A percentile compares a stretch with the other conserved stretches of the same genome.
phyloP scores from a whole-genome alignment of 345 rosid genomes.

The sweet orange (Citrus sinensis) region DNA sequence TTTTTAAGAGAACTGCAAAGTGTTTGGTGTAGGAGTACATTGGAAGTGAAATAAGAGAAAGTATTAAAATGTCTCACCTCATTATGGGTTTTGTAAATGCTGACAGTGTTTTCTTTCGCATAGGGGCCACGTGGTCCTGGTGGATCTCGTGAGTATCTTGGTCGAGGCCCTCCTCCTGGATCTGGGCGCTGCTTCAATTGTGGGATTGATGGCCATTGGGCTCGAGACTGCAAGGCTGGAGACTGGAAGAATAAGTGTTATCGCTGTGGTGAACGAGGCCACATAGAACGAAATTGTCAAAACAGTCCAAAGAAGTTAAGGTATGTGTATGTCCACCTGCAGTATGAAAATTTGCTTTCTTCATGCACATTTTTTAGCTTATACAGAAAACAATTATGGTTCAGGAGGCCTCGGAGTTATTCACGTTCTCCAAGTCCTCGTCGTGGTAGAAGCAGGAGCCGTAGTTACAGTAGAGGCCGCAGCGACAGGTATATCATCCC shows the following conservation, averaged over 20 bases:
- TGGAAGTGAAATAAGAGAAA: not conserved
- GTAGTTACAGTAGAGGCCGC: slow-evolving; percentile 79
- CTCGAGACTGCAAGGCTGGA: slow-evolving; percentile 94
- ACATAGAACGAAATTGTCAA: slow-evolving; percentile 89
- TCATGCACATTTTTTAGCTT: not conserved
- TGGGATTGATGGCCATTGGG: slow-evolving; percentile 98
- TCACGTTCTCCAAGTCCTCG: slow-evolving; percentile 83
- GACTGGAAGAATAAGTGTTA: slow-evolving; percentile 98
- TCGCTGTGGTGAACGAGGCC: slow-evolving; percentile 96
- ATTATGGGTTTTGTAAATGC: not conserved
- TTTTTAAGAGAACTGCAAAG: not conserved
- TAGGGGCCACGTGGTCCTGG: slow-evolving; percentile 84
- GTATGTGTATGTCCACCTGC: slow-evolving; percentile 19
- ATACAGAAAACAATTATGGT: not conserved
- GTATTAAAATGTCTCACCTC: not conserved
- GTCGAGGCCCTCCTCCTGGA: slow-evolving; percentile 97
- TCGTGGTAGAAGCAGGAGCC: slow-evolving; percentile 81
- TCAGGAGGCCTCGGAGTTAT: slow-evolving; percentile 57
- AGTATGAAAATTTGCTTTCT: not conserved
- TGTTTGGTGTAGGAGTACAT: too few relatives aligned
- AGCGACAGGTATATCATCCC: slow-evolving; percentile 59
- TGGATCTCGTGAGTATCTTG: slow-evolving; percentile 69
- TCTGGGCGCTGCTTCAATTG: slow-evolving; percentile 96
- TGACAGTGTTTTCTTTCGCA: slow-evolving; percentile 4
- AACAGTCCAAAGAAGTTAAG: slow-evolving; percentile 82